Evolutionary conservation across 2,329 filamentous ascomycete genomes (phyloP), one percentile per base, ranked within the genome.

Genomic region (Fusarium torulosum): DNA sequence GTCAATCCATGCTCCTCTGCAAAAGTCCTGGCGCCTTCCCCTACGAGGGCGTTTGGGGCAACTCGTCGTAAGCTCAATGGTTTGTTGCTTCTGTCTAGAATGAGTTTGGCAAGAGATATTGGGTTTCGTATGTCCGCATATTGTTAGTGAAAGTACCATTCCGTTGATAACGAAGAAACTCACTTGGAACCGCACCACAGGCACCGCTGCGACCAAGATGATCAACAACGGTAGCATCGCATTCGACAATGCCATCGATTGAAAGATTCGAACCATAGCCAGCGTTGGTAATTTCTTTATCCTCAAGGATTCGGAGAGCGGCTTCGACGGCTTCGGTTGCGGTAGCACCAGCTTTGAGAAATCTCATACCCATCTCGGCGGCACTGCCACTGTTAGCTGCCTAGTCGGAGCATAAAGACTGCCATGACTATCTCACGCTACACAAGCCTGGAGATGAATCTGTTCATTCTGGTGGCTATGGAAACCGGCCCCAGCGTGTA

Each of bases 231-330:
- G 93, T 94, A 55, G 96, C 96, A 82, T 99, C 96, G 72, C 94
- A 96, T 78, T 99, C 96, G 14, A 98, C 96, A 2, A 89, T 87
- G 2, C 96, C 96, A 71, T 97, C 91, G 66, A 97, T 92, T 43
- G 93, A 90, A 23, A 99, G 83, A 74, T 99, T 99, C 79, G 96
- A 99, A 45, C 96, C 96, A 76, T 92, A 98, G 1, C 96, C 96
- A 37, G 95, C 92, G 77, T 99, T 99, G 35, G 96, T 99, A 69
- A 99, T 96, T 74, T 97, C 94, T 58, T 91, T 90, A 76, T 99
- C 93, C 79, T 99, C 96, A 19, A 99, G 88, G 20, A 93, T 84
- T 70, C 91, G 92, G 73, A 99, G 89, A 29, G 96, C 93, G 50
- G 91, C 90, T 78, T 97, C 96, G 21, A 97, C 91, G 17, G 94